A percentile compares a stretch with the other conserved stretches of the same genome.
Conservation (phyloP, 345 rosid genomes). For the Gossypium stocksii region DNA sequence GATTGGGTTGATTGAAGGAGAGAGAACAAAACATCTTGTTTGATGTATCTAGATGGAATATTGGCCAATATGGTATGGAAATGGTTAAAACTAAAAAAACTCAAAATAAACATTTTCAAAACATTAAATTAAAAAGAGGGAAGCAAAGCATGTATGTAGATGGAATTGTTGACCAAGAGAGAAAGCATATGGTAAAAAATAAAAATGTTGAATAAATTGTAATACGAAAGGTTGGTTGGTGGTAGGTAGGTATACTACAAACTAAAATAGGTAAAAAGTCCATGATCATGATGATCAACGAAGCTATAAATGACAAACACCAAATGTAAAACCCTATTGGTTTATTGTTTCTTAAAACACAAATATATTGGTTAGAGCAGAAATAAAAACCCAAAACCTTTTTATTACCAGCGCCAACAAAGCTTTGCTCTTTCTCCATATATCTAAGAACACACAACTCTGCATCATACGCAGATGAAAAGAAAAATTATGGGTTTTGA, state of each 20-base stretch:
- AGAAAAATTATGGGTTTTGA: constrained; percentile 43
- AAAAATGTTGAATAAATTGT: background rate
- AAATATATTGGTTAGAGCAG: too few species aligned
- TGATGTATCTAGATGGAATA: background rate
- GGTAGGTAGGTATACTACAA: background rate
- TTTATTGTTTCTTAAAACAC: background rate
- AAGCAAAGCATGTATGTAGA: background rate
- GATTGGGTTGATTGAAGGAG: background rate
- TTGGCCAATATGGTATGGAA: background rate
- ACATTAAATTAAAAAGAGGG: background rate
- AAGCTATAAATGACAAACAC: background rate
- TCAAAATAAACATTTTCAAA: background rate
- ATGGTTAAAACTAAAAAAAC: background rate
- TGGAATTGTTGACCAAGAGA: background rate
- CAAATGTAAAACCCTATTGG: background rate
- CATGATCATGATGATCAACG: background rate
- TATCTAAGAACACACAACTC: background rate
- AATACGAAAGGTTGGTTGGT: background rate
- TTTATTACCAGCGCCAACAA: background rate
- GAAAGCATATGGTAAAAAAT: background rate
- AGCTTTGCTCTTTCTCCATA: background rate
- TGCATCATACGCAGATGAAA: background rate
- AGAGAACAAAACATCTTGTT: background rate
- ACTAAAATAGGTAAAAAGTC: background rate
- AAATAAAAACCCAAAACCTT: background rate